phyloP scores from a whole-genome alignment of 2,329 filamentous ascomycete genomes.

The Malbranchea cinnamomea region DNA sequence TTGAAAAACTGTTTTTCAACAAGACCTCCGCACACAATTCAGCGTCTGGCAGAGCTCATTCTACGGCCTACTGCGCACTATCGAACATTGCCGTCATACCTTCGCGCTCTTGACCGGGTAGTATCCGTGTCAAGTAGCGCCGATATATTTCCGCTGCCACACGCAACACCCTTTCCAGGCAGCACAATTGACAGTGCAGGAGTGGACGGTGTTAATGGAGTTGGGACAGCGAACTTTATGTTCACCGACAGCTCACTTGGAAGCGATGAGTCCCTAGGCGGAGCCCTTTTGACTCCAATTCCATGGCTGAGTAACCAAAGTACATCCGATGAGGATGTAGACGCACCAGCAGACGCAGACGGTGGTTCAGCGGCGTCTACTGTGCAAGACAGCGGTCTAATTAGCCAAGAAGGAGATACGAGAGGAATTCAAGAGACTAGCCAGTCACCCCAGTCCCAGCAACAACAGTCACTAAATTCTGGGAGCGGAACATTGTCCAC shows the following conservation, averaged over 20 bases:
- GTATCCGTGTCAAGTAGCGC: conserved; percentile 75
- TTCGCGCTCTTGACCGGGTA: conserved; percentile 81
- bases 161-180: conserved; percentile 37
- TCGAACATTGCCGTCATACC: conserved; percentile 63
- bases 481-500: conserved; percentile 10
- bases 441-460: conserved; percentile 21
- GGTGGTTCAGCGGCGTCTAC: conserved; percentile 16
- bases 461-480: conserved; percentile 12
- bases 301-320: conserved; percentile 55
- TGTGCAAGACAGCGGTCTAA: conserved; percentile 68
- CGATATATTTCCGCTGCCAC: conserved; percentile 66
- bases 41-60: conserved; percentile 78
- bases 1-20: conserved; percentile 52
- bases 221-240: conserved; percentile 21
- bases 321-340: conserved; percentile 11
- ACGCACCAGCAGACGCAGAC: conserved; percentile 11
- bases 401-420: conserved; percentile 74
- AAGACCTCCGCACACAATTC: conserved; percentile 80
- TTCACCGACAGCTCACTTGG: conserved; percentile 39
- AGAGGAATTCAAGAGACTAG: conserved; percentile 60
- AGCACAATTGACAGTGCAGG: conserved; percentile 21
- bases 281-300: conserved; percentile 83
- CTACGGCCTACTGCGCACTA: conserved; percentile 66
- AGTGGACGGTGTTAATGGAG: conserved; percentile 42
- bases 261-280: conserved; percentile 77